phyloP scores from a whole-genome alignment of 768 basidiomycete genomes.

The Porphyrellus cyaneotinctus region DNA sequence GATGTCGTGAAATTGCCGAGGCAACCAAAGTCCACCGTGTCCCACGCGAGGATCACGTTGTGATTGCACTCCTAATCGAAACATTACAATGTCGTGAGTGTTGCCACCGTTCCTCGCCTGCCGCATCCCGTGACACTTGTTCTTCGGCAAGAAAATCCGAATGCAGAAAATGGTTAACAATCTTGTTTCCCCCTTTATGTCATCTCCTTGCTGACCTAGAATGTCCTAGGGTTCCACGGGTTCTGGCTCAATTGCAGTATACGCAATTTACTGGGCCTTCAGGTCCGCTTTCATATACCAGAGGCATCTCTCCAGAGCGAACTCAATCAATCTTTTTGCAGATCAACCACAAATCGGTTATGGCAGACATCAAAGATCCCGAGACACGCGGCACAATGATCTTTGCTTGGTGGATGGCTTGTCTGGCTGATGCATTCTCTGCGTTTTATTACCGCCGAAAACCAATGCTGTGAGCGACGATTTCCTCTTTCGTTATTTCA shows the following conservation, averaged over 20 bases:
- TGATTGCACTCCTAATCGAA: slow-evolving; percentile 78
- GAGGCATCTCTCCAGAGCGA: slow-evolving; percentile 1
- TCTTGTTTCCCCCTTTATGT: slow-evolving; percentile 10
- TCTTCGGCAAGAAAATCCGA: slow-evolving; percentile 56
- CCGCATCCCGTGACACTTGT: slow-evolving; percentile 4
- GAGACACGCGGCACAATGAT: slow-evolving; percentile 82
- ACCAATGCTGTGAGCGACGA: slow-evolving; percentile 56
- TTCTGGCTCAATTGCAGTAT: slow-evolving; percentile 82
- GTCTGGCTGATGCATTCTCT: slow-evolving; percentile 77
- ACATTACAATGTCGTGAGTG: slow-evolving; percentile 83
- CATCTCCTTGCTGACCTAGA: slow-evolving; percentile 17
- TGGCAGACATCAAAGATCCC: slow-evolving; percentile 66
- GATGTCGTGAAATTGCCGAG: slow-evolving; percentile 84
- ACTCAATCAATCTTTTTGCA: slow-evolving; percentile 27
- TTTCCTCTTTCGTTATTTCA: slow-evolving; percentile 1
- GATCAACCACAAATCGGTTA: slow-evolving; percentile 83
- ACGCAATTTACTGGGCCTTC: slow-evolving; percentile 72
- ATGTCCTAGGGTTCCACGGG: slow-evolving; percentile 64
- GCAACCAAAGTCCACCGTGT: slow-evolving; percentile 81
- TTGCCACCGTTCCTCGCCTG: not conserved
- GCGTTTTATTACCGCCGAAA: slow-evolving; percentile 83
- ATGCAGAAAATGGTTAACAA: slow-evolving; percentile 61
- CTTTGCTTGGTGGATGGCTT: slow-evolving; percentile 94
- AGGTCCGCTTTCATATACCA: slow-evolving; percentile 39
- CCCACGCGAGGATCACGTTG: slow-evolving; percentile 74